Percentiles rank a stretch among this genome's conserved stretches.
These are phyloP conservation scores for Chalciporus chontae DNA, from an alignment of 768 basidiomycete species.

Conservation along the genomic window DNA sequence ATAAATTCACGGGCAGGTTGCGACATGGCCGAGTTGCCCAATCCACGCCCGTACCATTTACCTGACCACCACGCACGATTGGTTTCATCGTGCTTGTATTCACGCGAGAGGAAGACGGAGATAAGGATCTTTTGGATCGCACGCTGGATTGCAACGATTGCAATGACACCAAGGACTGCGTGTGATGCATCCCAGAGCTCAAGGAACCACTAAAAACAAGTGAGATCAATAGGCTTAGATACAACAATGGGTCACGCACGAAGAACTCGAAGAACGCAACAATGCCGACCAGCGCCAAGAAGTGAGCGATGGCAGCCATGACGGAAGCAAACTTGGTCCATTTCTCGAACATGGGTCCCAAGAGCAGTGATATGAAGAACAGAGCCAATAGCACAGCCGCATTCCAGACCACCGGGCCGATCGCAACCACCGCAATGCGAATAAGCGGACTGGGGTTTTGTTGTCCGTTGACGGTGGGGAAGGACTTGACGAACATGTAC, in stretches of 20 bases:
- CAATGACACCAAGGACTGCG: conserved; percentile 88
- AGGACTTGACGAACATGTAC: conserved; percentile 93
- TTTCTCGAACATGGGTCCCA: conserved; percentile 84
- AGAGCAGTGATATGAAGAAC: conserved; percentile 89
- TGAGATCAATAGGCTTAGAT: conserved; percentile 30
- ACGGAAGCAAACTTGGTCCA: conserved; percentile 88
- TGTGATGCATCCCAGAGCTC: conserved; percentile 97
- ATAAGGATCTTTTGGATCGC: conserved; percentile 94
- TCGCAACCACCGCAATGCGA: conserved; percentile 81
- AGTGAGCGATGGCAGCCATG: conserved; percentile 91
- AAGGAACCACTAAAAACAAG: conserved; percentile 75
- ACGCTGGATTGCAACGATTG: conserved; percentile 86
- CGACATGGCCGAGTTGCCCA: conserved; percentile 88
- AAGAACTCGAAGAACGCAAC: conserved; percentile 95
- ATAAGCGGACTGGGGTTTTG: conserved; percentile 80
- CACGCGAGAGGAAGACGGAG: conserved; percentile 89
- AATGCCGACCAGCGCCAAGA: conserved; percentile 74
- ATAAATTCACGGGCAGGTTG: conserved; percentile 97
- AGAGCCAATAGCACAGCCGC: conserved; percentile 78
- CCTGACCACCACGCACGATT: conserved; percentile 99
- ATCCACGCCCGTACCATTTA: conserved; percentile 92
- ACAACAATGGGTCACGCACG: conserved; percentile 46
- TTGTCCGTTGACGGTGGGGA: conserved; percentile 62
- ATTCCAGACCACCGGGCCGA: conserved; percentile 96
- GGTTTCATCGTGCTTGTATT: conserved; percentile 98